Evolutionary conservation across 2,329 filamentous ascomycete species (phyloP), one percentile per base, ranked within the genome.

Genomic region (Cytospora chrysosperma): DNA sequence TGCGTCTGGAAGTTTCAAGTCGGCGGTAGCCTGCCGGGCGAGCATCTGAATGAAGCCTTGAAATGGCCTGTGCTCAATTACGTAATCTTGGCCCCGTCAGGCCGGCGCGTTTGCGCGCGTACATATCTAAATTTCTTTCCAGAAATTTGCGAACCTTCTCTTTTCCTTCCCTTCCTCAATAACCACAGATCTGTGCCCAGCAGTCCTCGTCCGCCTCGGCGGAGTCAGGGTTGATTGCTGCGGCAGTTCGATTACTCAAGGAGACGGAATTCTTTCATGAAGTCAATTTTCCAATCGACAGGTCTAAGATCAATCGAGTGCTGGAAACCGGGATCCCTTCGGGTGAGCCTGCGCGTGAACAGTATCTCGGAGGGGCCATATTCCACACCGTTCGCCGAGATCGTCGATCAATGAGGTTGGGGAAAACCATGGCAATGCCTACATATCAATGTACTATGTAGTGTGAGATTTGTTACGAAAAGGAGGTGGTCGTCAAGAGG

Each of bases 251-350:
- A 91, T 92, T 87, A 85, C 80, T 74, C 75, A 77, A 92, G 88
- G 90, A 90, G 93, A 88, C 88, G 89, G 91, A 85, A 78, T 76
- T 75, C 75, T 75, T 72, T 78, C 70, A 88, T 92, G 90, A 86
- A 93, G 89, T 90, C 84, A 88, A 90, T 92, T 78, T 82, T 93
- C 90, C 89, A 87, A 91, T 93, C 90, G 92, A 96, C 92, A 95
- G 90, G 88, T 95, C 88, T 91, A 76, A 96, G 89, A 97, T 76
- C 73, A 85, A 95, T 79, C 77, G 78, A 81, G 81, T 76, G 78
- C 80, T 77, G 78, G 79, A 79, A 82, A 83, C 85, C 85, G 83
- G 85, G 86, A 82, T 90, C 87, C 87, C 84, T 78, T 75, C 79
- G 83, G 81, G 79, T 89, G 88, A 91, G 85, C 85, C 86, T 84